Evolutionary conservation across 129 eudicot species (phyloP).

Genomic region (Gnaphalium uliginosum): DNA sequence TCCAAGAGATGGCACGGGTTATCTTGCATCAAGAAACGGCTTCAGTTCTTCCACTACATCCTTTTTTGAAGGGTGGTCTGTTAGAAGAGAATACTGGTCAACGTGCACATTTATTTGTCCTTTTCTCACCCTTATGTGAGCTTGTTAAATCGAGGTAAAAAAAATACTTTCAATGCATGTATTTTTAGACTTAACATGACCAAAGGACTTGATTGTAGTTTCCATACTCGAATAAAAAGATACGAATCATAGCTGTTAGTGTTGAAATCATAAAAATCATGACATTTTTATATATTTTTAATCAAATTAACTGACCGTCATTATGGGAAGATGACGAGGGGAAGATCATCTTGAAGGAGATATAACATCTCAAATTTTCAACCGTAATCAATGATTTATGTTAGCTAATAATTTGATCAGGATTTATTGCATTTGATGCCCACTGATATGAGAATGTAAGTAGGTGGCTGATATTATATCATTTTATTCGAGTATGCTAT

Average conservation of each 20-base stretch:
- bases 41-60: slow-evolving; percentile 73
- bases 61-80: slow-evolving; percentile 54
- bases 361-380: too few relatives aligned
- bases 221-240: neutral
- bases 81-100: slow-evolving; percentile 43
- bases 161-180: neutral
- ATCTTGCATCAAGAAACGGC: slow-evolving; percentile 67
- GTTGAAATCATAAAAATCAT: neutral
- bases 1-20: slow-evolving; percentile 82
- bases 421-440: neutral
- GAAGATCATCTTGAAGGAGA: neutral
- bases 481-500: too few relatives aligned
- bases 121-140: slow-evolving; percentile 81
- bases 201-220: neutral
- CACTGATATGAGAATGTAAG: neutral
- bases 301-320: neutral
- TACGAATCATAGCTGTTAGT: neutral
- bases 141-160: slow-evolving; percentile 86
- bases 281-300: neutral
- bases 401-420: neutral
- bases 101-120: slow-evolving; percentile 75
- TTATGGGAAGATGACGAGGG: too few relatives aligned
- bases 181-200: neutral
- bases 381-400: neutral
- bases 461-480: too few relatives aligned